Percentiles rank a stretch among this genome's conserved stretches.
Evolutionary conservation across 2,329 filamentous ascomycete genomes (phyloP).

Genomic region (Colletotrichum godetiae): DNA sequence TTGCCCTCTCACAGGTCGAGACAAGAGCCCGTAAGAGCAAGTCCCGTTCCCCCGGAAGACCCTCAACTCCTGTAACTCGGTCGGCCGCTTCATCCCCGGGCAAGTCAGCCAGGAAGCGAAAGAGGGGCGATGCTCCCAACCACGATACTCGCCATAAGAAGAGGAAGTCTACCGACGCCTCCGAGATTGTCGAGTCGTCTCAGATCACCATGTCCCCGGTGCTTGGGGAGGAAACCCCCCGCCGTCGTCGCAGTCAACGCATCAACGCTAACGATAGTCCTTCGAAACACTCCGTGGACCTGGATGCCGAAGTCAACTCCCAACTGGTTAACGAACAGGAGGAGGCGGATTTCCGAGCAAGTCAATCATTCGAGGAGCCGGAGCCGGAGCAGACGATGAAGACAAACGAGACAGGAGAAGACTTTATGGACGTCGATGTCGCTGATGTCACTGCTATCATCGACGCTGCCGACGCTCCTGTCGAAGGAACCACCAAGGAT

Average conservation of each 20-base stretch:
- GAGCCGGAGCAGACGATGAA: conserved; percentile 11
- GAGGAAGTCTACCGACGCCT: conserved; percentile 34
- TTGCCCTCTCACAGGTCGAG: conserved; percentile 24
- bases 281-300: conserved; percentile 40
- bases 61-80: conserved; percentile 32
- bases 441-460: conserved; percentile 4
- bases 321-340: conserved; percentile 54
- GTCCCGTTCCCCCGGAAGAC: conserved; percentile 23
- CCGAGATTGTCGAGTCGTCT: not conserved
- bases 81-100: conserved; percentile 37
- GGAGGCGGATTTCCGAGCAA: conserved; percentile 46
- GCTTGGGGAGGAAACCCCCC: not conserved
- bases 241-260: not conserved
- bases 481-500: conserved; percentile 50
- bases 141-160: conserved; percentile 41
- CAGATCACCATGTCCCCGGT: conserved; percentile 5
- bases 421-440: conserved; percentile 38
- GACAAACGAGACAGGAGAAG: conserved; percentile 29
- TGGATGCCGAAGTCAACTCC: conserved; percentile 55
- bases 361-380: conserved; percentile 42
- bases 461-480: not conserved
- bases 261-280: not conserved
- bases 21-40: conserved; percentile 17
- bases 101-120: conserved; percentile 42
- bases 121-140: conserved; percentile 40